Base-by-base conservation (phyloP, 2,329 filamentous ascomycete species). In the Achaetomium macrosporum region DNA sequence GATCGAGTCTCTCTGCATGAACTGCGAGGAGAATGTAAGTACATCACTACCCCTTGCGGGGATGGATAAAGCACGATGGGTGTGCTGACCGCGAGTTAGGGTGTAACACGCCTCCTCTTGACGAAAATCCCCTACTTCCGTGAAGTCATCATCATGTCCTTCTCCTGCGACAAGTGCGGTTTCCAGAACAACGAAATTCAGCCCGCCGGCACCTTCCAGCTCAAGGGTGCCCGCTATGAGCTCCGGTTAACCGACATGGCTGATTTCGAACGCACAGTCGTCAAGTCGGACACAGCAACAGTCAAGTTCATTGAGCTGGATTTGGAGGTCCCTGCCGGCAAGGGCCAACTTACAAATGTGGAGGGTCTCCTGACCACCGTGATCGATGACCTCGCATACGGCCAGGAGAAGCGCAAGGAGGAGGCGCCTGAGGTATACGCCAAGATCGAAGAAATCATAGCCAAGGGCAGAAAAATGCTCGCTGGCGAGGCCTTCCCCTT, bases 141-240 rank as follows among this genome's bases (percentile, higher is more conserved):
- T 73, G 92, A 99, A 70, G 85, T 99, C 58, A 90, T 99, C 64
- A 82, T 99, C 70, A 96, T 96, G 85, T 97, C 92, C 57, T 99
- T 99, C 71, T 81, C 82, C 60, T 99, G 93, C 76, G 84, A 89
- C 6, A 83, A 96, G 71, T 99, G 93, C 74, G 76, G 84, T 66
- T 86, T 92, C 72, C 83, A 87, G 60, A 96, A 97, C 75, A 91
- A 91, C 69, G 92, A 96, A 64, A 87, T 99, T 63, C 92, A 96
- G 68, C 84, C 91, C 9, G 93, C 93, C 29, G 90, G 90, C 57
- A 83, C 90, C 63, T 92, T 97, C 57, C 93, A 97, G 72, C 86
- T 90, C 63, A 88, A 88, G 64, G 93, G 93, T 50, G 78, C 83
- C 17, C 88, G 87, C 67, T 96, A 92, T 72, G 85, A 90, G 51